Percentiles rank a stretch among this genome's conserved stretches.
Conservation (phyloP, 805 yeast species). For the Yueomyces sp. region DNA sequence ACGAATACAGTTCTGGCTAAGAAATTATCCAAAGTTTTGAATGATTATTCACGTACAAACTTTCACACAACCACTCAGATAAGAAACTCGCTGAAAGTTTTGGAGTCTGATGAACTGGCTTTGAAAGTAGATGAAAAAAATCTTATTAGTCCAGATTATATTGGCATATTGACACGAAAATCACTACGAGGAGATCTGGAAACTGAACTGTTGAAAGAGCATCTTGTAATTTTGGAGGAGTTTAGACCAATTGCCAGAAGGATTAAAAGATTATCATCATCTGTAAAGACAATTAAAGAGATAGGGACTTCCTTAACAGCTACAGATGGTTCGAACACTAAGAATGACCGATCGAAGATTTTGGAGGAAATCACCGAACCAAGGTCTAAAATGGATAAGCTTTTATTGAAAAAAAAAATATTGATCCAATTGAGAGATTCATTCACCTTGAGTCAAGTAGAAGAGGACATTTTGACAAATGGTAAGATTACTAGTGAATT, state of each 20-base stretch:
- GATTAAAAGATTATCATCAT: conserved; percentile 22
- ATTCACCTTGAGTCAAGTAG: conserved; percentile 60
- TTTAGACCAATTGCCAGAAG: conserved; percentile 33
- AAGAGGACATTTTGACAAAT: conserved; percentile 43
- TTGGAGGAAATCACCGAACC: conserved; percentile 7
- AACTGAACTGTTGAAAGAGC: conserved; percentile 42
- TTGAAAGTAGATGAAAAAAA: conserved; percentile 22
- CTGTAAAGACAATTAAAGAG: conserved; percentile 12
- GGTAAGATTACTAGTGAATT: conserved; percentile 35
- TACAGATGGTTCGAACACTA: conserved; percentile 15
- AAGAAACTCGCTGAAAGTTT: conserved; percentile 22
- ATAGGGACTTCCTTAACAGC: conserved; percentile 7
- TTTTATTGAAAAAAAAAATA: conserved; percentile 35
- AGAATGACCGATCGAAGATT: conserved; percentile 8
- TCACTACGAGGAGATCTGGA: conserved; percentile 49
- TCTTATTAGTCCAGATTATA: conserved; percentile 31
- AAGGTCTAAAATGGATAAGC: conserved; percentile 7
- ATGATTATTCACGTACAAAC: conserved; percentile 16
- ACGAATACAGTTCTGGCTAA: conserved; percentile 19
- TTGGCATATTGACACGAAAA: conserved; percentile 50
- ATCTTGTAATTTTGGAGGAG: conserved; percentile 34
- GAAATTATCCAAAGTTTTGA: conserved; percentile 24
- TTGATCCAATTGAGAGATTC: conserved; percentile 41
- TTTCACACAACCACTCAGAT: conserved; percentile 21
- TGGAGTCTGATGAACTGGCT: conserved; percentile 22